phyloP scores from a whole-genome alignment of 768 basidiomycete species.

The Boletus rubescentipes region DNA sequence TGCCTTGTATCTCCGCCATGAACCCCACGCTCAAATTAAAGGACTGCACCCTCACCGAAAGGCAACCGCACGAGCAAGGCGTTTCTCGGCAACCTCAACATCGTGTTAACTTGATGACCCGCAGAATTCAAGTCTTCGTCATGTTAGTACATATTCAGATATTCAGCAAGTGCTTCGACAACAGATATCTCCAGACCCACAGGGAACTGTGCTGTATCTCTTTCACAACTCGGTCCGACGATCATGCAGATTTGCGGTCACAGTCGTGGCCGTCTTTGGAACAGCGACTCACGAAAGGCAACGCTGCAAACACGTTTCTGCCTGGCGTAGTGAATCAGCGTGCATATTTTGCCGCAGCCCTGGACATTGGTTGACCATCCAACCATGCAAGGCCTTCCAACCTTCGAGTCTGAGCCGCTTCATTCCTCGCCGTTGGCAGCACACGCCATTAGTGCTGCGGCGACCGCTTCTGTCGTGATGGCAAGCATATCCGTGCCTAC shows the following conservation, averaged over 20 bases:
- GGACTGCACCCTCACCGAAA: neutral
- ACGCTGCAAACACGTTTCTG: slow-evolving; percentile 33
- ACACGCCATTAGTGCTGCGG: slow-evolving; percentile 32
- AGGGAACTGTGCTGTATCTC: neutral
- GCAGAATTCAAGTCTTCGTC: neutral
- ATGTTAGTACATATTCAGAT: neutral
- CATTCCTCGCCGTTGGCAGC: slow-evolving; percentile 28
- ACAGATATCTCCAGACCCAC: neutral
- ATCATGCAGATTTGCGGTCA: slow-evolving; percentile 1
- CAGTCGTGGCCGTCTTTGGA: slow-evolving; percentile 4
- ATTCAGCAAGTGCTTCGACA: neutral
- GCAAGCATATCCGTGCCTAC: slow-evolving; percentile 29
- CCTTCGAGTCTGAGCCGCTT: slow-evolving; percentile 27
- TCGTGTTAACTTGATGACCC: neutral
- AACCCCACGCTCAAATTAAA: neutral
- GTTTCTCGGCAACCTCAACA: slow-evolving; percentile 3
- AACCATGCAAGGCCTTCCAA: slow-evolving; percentile 34
- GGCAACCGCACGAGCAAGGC: slow-evolving; percentile 7
- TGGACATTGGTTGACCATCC: slow-evolving; percentile 22
- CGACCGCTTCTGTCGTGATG: slow-evolving; percentile 32
- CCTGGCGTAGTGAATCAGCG: slow-evolving; percentile 21
- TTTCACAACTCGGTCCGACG: neutral
- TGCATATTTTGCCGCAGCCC: slow-evolving; percentile 21
- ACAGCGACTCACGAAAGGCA: slow-evolving; percentile 20
- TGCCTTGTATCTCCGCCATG: slow-evolving; percentile 1